Evolutionary conservation across 139 green algal species (phyloP).

Genomic region (Closterium sp.): DNA sequence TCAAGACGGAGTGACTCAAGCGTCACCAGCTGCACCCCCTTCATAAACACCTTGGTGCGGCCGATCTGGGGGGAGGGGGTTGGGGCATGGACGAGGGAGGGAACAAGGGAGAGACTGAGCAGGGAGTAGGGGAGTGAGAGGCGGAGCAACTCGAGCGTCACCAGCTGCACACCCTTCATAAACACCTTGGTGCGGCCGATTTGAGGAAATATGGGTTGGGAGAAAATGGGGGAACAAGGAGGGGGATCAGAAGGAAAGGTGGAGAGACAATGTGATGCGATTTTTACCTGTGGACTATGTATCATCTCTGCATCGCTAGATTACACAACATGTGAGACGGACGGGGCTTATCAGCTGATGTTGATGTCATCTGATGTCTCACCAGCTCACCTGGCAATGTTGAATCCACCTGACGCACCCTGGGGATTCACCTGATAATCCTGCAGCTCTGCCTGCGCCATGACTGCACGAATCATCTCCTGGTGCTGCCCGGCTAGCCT

Average conservation of each 20-base stretch:
- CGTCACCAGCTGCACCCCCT: constrained; percentile 66
- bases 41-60: constrained; percentile 78
- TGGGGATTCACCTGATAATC: background rate
- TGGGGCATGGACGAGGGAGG: background rate
- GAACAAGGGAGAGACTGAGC: background rate
- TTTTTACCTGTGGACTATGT: no score
- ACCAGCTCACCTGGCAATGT: background rate
- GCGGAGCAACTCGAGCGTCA: no score
- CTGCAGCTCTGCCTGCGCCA: background rate
- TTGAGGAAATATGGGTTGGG: background rate
- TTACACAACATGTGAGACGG: no score
- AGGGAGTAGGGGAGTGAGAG: background rate
- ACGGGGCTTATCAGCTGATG: no score
- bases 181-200: no score
- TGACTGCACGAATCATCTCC: no score
- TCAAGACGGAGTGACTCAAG: constrained; percentile 54
- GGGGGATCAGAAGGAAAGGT: no score
- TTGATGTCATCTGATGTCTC: no score
- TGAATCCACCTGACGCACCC: background rate
- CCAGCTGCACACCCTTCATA: no score
- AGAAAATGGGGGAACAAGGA: background rate
- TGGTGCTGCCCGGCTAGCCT: no score
- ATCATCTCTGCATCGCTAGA: no score
- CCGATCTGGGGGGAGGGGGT: constrained; percentile 66
- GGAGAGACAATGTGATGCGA: no score